phyloP scores from a whole-genome alignment of 148 eudicot species.

The Arbutus unedo region DNA sequence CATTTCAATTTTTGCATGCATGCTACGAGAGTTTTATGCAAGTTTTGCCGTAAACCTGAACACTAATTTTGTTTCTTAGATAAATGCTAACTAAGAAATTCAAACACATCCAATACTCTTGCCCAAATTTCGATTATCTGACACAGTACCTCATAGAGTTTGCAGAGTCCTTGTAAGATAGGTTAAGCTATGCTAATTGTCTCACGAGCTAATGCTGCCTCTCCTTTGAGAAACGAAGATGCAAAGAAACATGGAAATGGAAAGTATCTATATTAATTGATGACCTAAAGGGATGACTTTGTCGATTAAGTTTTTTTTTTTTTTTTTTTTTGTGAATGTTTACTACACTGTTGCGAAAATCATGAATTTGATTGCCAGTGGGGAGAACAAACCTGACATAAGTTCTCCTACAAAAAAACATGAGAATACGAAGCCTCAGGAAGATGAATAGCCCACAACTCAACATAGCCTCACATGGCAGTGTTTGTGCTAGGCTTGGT shows the following conservation, averaged over 20 bases:
- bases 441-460: neutral
- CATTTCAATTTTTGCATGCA: neutral
- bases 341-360: neutral
- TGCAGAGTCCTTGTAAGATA: neutral
- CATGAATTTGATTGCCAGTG: neutral
- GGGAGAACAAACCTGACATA: neutral
- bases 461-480: neutral
- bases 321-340: neutral
- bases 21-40: neutral
- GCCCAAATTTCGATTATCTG: neutral
- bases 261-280: neutral
- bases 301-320: neutral
- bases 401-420: neutral
- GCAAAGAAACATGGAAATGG: neutral
- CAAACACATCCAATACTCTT: neutral
- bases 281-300: neutral
- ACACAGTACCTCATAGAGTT: neutral
- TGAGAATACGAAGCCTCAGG: neutral
- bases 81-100: neutral
- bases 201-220: neutral
- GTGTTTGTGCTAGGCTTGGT: neutral
- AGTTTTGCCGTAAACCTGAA: neutral
- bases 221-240: neutral
- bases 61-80: neutral
- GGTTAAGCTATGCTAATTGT: neutral